These are phyloP conservation scores for Fusarium metavorans DNA, from an alignment of 2,329 filamentous ascomycete species.

Conservation along the genomic window DNA sequence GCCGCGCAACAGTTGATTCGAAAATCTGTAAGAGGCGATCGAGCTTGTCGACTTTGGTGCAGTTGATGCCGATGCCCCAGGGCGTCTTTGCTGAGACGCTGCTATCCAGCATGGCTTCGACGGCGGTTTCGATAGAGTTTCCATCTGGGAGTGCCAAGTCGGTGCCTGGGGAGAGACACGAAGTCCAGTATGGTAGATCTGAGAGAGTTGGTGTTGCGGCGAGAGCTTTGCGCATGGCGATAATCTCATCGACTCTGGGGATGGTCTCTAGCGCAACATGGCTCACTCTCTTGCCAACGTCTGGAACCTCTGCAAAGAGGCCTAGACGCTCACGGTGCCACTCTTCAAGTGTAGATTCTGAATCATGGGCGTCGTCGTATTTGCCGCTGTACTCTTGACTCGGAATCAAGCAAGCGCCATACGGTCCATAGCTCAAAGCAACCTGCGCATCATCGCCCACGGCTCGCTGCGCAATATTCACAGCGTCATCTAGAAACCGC, in stretches of 20 bases:
- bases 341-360: slow-evolving; percentile 56
- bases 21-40: slow-evolving; percentile 66
- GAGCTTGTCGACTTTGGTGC: slow-evolving; percentile 74
- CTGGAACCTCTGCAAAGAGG: slow-evolving; percentile 59
- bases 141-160: slow-evolving; percentile 68
- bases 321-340: slow-evolving; percentile 70
- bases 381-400: slow-evolving; percentile 73
- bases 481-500: slow-evolving; percentile 57
- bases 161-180: slow-evolving; percentile 71
- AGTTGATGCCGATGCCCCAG: slow-evolving; percentile 76
- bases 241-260: slow-evolving; percentile 71
- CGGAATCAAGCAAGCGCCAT: slow-evolving; percentile 75
- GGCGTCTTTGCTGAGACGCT: slow-evolving; percentile 52
- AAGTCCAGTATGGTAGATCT: slow-evolving; percentile 68
- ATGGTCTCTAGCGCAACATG: slow-evolving; percentile 76
- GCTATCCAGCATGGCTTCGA: slow-evolving; percentile 54
- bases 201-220: slow-evolving; percentile 44
- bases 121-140: slow-evolving; percentile 51
- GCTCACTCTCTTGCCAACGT: slow-evolving; percentile 56
- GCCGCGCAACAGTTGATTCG: slow-evolving; percentile 59
- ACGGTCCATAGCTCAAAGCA: slow-evolving; percentile 73
- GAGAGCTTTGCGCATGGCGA: slow-evolving; percentile 63
- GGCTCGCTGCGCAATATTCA: slow-evolving; percentile 56
- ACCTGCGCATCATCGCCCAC: slow-evolving; percentile 49
- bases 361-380: slow-evolving; percentile 65